Evolutionary conservation across 768 basidiomycete species (phyloP), one percentile per base, ranked within the genome.

Genomic region (Tephrocybe sp.): DNA sequence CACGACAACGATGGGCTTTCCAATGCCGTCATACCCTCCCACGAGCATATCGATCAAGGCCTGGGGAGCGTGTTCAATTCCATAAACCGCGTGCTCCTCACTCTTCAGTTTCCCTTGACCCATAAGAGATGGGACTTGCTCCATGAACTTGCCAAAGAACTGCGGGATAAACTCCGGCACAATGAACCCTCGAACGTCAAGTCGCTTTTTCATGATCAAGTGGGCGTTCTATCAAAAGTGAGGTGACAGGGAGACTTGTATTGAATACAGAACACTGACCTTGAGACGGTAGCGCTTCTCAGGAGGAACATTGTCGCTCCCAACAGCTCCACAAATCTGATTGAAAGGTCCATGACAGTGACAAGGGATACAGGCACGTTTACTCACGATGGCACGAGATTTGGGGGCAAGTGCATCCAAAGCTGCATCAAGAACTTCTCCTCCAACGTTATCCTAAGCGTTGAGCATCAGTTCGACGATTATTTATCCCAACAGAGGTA

Each of bases 171-270:
- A 48, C 54, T 62, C 61, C 3, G 48, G 48, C 9, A 69, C 58
- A 17, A 77, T 65, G 59, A 82, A 77, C 0, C 80, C 79, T n/a
- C 64, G 53, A 10, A 81, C 60, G 11, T 64, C 71, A 32, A 79
- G 65, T 17, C 71, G 69, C 56, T 75, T 75, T 4, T 55, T 45
- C 38, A 79, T 62, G 36, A 78, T 60, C n/a, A 63, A 46, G n/a
- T 65, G 39, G 35, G 71, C 51, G 49, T 77, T 80, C 69, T 75
- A 20, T 4, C 2, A 2, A 23, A 17, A 20, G 4, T 12, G 32
- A 22, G 9, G 30, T 48, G 20, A 35, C 30, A 30, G 31, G 39
- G 22, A 16, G 43, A 9, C 2, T 20, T 13, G 17, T n/a, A n/a
- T n/a, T 13, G 40, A 19, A 13, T 23, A 38, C 11, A 10, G 19